Conservation (phyloP, 2,329 filamentous ascomycete species). For the Sarocladiaceae sp. region DNA sequence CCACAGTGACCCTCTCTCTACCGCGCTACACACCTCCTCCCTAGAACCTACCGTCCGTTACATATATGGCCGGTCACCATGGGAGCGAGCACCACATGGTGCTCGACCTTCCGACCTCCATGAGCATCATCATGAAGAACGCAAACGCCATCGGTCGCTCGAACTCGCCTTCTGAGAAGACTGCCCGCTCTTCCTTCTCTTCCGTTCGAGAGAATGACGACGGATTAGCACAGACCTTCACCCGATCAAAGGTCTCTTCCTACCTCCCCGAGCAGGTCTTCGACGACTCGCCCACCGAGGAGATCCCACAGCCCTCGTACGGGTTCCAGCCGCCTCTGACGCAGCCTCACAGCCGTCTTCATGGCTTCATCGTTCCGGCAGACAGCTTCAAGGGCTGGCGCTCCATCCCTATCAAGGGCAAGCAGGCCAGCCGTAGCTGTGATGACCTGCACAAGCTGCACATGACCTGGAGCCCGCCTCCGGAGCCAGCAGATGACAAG, state of each 20-base stretch:
- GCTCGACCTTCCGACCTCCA: conserved; percentile 19
- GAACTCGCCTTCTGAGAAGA: conserved; percentile 31
- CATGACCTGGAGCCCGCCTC: conserved; percentile 45
- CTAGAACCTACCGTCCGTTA: conserved; percentile 6
- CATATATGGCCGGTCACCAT: conserved; percentile 24
- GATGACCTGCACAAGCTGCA: conserved; percentile 51
- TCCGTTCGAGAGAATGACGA: conserved; percentile 56
- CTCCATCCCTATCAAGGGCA: conserved; percentile 53
- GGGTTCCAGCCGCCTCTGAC: conserved; percentile 47
- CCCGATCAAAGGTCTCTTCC: conserved; percentile 55
- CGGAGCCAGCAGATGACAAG: conserved; percentile 19
- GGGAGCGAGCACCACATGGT: conserved; percentile 22
- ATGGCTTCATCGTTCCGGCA: conserved; percentile 52
- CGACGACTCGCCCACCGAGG: conserved; percentile 36
- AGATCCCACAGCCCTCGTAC: conserved; percentile 40
- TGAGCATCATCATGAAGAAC: conserved; percentile 26
- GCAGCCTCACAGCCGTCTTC: conserved; percentile 48
- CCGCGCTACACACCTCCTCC: conserved; percentile 9
- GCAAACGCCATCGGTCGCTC: conserved; percentile 32
- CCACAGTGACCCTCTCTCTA: conserved; percentile 10
- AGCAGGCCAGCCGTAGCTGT: conserved; percentile 54
- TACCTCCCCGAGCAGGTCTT: conserved; percentile 50
- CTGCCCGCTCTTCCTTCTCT: conserved; percentile 51
- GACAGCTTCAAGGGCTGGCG: conserved; percentile 58
- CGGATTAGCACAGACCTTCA: conserved; percentile 56